Evolutionary conservation across 441 rosid genomes (phyloP).

Genomic region (Gossypium davidsonii): DNA sequence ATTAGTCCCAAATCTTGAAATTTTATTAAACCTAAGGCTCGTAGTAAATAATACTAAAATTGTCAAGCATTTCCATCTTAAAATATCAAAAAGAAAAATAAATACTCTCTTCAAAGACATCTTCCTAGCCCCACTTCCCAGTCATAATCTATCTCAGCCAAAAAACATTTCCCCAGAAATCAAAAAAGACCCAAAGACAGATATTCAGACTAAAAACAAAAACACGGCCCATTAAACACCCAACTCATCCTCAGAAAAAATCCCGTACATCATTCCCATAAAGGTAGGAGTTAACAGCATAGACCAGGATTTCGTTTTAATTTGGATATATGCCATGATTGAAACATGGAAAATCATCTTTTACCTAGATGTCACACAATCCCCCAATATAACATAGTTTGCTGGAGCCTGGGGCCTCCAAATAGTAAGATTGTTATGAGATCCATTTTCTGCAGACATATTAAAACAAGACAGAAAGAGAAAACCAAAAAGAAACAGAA

Average conservation of each 20-base stretch:
- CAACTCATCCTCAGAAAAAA: neutral
- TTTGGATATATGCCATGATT: neutral
- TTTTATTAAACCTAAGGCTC: neutral
- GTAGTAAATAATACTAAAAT: neutral
- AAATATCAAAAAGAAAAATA: conserved; percentile 5
- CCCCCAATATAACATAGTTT: conserved; percentile 94
- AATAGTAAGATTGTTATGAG: conserved; percentile 72
- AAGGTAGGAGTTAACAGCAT: neutral
- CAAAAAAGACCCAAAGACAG: neutral
- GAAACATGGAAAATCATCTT: neutral
- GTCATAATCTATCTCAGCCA: neutral
- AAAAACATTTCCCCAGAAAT: neutral
- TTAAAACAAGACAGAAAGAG: conserved; percentile 13
- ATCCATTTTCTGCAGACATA: conserved; percentile 64
- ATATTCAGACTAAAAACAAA: neutral
- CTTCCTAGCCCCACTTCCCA: conserved; percentile 1
- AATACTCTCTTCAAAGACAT: conserved; percentile 1
- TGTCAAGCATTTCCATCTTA: neutral
- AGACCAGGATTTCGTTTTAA: neutral
- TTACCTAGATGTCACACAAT: conserved; percentile 98
- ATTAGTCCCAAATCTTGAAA: neutral
- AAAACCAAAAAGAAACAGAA: neutral
- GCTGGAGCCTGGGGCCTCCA: conserved; percentile 99
- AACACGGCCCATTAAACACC: neutral
- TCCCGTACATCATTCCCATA: neutral